Evolutionary conservation across 2,329 filamentous ascomycete species (phyloP), one percentile per base, ranked within the genome.

Genomic region (Colletotrichum navitas): DNA sequence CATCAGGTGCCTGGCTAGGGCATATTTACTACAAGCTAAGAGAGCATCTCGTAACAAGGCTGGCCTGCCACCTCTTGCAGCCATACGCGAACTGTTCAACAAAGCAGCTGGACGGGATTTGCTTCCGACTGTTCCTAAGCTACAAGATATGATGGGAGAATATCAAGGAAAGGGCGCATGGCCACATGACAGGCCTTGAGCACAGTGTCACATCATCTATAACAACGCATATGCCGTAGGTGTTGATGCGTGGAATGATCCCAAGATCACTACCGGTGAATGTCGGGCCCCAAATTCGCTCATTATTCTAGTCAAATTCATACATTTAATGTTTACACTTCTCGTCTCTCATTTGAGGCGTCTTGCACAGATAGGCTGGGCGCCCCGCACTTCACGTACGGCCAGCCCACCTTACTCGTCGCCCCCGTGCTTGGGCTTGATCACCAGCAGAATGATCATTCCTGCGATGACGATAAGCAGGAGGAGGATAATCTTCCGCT

Each of bases 401-500:
- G 52, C 56, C 55, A n/a, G 34, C 3, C 52, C 16, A 21, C 8
- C 36, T 74, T 75, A 78, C 52, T 75, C 76, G n/a, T 78, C 77
- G 10, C 72, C 77, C 14, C 75, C 66, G 34, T 76, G 77, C 72
- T 92, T 94, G 1, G 93, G 93, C 82, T 97, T 97, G 73, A 97
- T 86, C 49, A 94, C 81, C 2, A 97, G 82, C 51, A 97, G 79
- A 76, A 97, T 97, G 77, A 99, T 92, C 83, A 97, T 88, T 41
- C 94, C 96, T 26, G 91, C 90, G 63, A 99, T 92, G 29, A 98
- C 82, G 34, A 99, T 84, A 8, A 97, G 82, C 26, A 99, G 85
- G n/a, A 99, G 85, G 51, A 99, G 86, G 68, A 99, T 96, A 59
- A 97, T 91, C 84, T 97, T 98, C 75, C 96, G 88, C 84, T 98